Evolutionary conservation across 441 rosid genomes (phyloP).

Genomic region (Jatropha multifida): DNA sequence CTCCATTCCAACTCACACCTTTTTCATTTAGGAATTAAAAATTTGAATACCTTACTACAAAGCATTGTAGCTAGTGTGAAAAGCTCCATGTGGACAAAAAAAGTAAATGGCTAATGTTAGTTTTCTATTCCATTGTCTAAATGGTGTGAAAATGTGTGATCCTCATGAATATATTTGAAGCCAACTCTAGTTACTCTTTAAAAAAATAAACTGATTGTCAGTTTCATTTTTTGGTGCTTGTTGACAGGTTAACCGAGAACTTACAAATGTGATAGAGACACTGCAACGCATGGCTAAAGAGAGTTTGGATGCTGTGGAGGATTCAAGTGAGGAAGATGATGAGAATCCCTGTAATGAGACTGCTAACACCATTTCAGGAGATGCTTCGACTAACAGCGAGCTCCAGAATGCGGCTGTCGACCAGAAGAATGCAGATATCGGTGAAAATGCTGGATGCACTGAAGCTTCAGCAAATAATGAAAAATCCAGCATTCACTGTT

Average conservation of each 20-base stretch:
- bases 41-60: no score
- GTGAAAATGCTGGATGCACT: not conserved
- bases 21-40: no score
- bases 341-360: not conserved
- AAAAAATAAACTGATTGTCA: not conserved
- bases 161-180: not conserved
- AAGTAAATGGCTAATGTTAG: no score
- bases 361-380: not conserved
- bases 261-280: conserved; percentile 53
- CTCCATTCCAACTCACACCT: no score
- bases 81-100: no score
- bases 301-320: conserved; percentile 21
- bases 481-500: no score
- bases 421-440: not conserved
- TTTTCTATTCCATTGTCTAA: not conserved
- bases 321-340: conserved; percentile 10
- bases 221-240: not conserved
- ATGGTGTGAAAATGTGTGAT: not conserved
- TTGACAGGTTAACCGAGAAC: conserved; percentile 63
- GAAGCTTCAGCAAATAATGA: not conserved
- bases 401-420: not conserved
- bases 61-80: no score
- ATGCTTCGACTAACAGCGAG: no score
- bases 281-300: conserved; percentile 26
- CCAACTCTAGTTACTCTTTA: not conserved